phyloP scores from a whole-genome alignment of 1,139 yeast species.

The Lodderomyces beijingensis region DNA sequence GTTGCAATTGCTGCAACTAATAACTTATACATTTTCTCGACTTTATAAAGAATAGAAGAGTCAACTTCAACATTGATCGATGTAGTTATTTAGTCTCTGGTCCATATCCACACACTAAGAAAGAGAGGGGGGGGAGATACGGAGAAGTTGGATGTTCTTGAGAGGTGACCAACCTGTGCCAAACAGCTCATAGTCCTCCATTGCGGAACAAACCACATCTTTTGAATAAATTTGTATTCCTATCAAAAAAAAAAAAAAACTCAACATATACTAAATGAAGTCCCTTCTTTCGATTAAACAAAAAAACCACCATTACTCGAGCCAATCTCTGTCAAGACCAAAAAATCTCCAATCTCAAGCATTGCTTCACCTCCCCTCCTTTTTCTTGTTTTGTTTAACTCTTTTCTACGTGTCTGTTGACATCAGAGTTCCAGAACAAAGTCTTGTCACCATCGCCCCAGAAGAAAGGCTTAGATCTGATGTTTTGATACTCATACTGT shows the following conservation, averaged over 20 bases:
- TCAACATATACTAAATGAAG: too few relatives aligned
- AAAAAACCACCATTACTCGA: too few relatives aligned
- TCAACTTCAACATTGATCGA: background rate
- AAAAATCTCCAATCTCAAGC: background rate
- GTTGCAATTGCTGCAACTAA: conserved; percentile 99
- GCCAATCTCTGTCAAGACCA: background rate
- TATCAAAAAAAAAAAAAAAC: too few relatives aligned
- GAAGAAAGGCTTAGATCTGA: conserved; percentile 82
- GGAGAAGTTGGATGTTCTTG: too few relatives aligned
- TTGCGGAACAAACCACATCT: too few relatives aligned
- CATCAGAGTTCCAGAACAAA: conserved; percentile 89
- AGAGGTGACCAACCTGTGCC: too few relatives aligned
- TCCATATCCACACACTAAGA: too few relatives aligned
- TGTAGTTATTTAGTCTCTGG: too few relatives aligned
- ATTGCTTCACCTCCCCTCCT: background rate
- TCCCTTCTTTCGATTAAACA: too few relatives aligned
- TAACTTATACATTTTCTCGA: conserved; percentile 77
- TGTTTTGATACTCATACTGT: conserved; percentile 86
- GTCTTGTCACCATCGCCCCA: conserved; percentile 99
- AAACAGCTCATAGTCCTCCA: too few relatives aligned
- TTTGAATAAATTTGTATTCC: too few relatives aligned
- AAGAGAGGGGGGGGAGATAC: too few relatives aligned
- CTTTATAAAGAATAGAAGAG: conserved; percentile 41
- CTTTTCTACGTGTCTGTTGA: conserved; percentile 70
- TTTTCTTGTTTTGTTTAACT: conserved; percentile 2